These are phyloP conservation scores for Geotrichum restrictum DNA, from an alignment of 1,139 yeast species.

Conservation along the genomic window DNA sequence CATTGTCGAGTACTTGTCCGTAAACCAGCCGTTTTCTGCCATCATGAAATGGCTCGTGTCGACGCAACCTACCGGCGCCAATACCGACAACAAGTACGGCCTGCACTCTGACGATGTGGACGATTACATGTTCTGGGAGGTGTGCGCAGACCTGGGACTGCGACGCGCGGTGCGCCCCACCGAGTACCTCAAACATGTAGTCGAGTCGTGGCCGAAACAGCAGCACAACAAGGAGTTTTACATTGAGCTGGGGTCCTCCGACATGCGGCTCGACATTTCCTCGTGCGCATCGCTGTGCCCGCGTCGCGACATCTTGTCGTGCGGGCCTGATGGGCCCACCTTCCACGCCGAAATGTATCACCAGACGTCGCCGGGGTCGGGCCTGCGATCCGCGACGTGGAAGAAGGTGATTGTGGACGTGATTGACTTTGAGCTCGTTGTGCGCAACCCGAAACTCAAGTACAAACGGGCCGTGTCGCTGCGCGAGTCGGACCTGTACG, in stretches of 20 bases:
- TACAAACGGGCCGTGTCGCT: slow-evolving; percentile 14
- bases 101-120: slow-evolving; percentile 12
- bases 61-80: neutral
- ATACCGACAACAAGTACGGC: neutral
- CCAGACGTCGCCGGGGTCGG: slow-evolving; percentile 11
- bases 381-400: slow-evolving; percentile 20
- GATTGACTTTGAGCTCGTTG: neutral
- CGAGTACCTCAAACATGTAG: slow-evolving; percentile 10
- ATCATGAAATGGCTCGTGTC: slow-evolving; percentile 13
- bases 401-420: slow-evolving; percentile 1
- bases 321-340: slow-evolving; percentile 15
- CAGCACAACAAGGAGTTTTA: slow-evolving; percentile 17
- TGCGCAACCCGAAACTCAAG: neutral
- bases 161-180: slow-evolving; percentile 16
- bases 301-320: slow-evolving; percentile 33
- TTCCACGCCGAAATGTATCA: slow-evolving; percentile 12
- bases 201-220: slow-evolving; percentile 13
- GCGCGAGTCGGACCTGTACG: slow-evolving; percentile 30
- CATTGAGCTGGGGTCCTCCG: slow-evolving; percentile 29
- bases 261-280: slow-evolving; percentile 28
- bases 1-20: neutral
- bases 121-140: slow-evolving; percentile 19
- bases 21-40: slow-evolving; percentile 7
- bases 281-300: slow-evolving; percentile 37
- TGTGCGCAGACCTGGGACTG: slow-evolving; percentile 13